A percentile compares a stretch with the other conserved stretches of the same genome.
Conservation (phyloP, 129 eudicot genomes). For the Flaveria trinervia region DNA sequence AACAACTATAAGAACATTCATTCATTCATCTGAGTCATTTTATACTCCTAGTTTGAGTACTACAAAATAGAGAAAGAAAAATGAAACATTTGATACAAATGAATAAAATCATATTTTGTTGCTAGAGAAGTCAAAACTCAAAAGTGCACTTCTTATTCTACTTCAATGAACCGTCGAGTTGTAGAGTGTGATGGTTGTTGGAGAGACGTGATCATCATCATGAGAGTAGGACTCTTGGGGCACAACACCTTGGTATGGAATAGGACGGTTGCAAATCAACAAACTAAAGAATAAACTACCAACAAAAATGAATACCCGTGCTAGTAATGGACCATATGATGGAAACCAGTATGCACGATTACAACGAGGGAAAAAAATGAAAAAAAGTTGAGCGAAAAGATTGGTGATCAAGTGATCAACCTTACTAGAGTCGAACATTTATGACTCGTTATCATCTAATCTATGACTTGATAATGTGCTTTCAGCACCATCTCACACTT, state of each 20-base stretch:
- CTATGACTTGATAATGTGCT: slow-evolving; percentile 17
- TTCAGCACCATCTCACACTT: background rate
- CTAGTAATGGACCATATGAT: background rate
- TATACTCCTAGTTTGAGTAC: slow-evolving; percentile 15
- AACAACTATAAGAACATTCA: background rate
- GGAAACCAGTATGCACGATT: background rate
- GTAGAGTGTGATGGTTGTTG: no score
- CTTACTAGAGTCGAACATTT: slow-evolving; percentile 8
- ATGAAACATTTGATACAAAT: background rate
- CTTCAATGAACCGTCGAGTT: background rate
- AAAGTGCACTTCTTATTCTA: background rate
- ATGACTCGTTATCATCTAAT: background rate
- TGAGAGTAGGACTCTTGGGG: background rate
- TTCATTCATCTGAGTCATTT: slow-evolving; percentile 16
- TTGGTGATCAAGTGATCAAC: background rate
- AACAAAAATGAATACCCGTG: background rate
- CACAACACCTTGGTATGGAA: background rate
- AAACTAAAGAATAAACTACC: slow-evolving; percentile 25
- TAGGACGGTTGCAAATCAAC: background rate
- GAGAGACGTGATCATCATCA: no score
- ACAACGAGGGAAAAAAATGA: background rate
- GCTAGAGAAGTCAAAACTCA: slow-evolving; percentile 12
- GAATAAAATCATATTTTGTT: slow-evolving; percentile 20
- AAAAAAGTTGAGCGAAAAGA: background rate
- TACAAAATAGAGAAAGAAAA: slow-evolving; percentile 9